Conservation (phyloP, 805 yeast genomes). For the Cyberlindnera veronae region DNA sequence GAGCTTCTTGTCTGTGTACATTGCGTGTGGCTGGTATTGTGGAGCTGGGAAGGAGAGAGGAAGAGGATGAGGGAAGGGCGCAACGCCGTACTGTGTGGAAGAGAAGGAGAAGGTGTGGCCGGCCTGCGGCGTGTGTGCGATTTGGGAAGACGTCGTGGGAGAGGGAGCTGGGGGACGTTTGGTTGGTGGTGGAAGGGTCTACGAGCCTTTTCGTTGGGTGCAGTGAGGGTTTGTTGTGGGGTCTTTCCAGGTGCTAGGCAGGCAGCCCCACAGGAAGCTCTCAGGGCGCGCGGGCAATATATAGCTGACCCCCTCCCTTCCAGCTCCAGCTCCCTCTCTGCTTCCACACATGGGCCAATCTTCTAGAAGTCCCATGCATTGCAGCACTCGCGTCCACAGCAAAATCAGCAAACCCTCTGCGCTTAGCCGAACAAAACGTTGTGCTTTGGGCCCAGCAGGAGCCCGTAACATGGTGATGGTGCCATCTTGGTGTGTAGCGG, state of each 20-base stretch:
- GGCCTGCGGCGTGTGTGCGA: constrained; percentile 8
- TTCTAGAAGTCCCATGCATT: constrained; percentile 1
- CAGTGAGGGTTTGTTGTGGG: too few species aligned
- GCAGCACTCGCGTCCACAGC: background rate
- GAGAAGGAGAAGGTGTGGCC: constrained; percentile 3
- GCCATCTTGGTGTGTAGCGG: too few species aligned
- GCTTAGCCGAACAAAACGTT: background rate
- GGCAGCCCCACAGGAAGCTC: too few species aligned
- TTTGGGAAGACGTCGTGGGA: constrained; percentile 6
- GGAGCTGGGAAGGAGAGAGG: background rate
- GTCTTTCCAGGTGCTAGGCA: too few species aligned
- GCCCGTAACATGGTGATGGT: too few species aligned
- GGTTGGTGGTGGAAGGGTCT: constrained; percentile 8
- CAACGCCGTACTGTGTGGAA: background rate
- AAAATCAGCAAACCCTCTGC: background rate
- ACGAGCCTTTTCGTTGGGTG: too few species aligned
- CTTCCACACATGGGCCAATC: background rate
- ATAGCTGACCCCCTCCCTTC: too few species aligned
- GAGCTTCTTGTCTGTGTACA: constrained; percentile 28
- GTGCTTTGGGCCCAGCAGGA: background rate
- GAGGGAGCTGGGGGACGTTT: constrained; percentile 8
- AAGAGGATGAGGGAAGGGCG: too few species aligned
- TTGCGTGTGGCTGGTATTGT: too few species aligned
- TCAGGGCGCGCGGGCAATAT: background rate
- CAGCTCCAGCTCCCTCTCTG: background rate